phyloP scores from a whole-genome alignment of 208 protist species.

The Paratrypanosoma confusum region DNA sequence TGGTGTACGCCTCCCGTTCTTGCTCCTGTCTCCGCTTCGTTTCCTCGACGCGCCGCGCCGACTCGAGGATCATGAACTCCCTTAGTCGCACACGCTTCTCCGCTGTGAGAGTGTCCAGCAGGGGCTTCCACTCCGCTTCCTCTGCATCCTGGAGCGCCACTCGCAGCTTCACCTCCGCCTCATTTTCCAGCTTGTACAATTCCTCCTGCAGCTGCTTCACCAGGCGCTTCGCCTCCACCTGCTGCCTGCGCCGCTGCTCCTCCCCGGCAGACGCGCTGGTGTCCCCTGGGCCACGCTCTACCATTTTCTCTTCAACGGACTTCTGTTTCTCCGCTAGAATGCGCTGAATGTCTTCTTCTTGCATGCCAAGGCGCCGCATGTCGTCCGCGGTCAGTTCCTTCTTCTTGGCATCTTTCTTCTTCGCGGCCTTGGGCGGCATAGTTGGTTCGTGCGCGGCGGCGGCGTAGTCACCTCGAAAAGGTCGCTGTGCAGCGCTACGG shows the following conservation, averaged over 20 bases:
- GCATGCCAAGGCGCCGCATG: slow-evolving; percentile 71
- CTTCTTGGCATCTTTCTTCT: slow-evolving; percentile 39
- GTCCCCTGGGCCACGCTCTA: slow-evolving; percentile 24
- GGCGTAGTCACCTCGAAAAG: no score
- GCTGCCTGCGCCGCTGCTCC: slow-evolving; percentile 10
- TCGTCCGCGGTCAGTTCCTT: slow-evolving; percentile 58
- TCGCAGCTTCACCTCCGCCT: slow-evolving; percentile 13
- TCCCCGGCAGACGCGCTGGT: no score
- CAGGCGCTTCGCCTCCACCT: background rate
- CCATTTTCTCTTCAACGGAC: slow-evolving; percentile 42
- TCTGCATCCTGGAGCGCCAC: slow-evolving; percentile 23
- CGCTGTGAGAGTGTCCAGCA: slow-evolving; percentile 13
- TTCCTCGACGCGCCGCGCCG: slow-evolving; percentile 23
- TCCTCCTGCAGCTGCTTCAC: slow-evolving; percentile 4
- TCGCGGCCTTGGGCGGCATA: slow-evolving; percentile 54
- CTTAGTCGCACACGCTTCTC: slow-evolving; percentile 19
- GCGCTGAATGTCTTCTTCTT: slow-evolving; percentile 50
- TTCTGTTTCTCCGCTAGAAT: slow-evolving; percentile 56
- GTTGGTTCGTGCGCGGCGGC: no score
- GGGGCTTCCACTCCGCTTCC: slow-evolving; percentile 16
- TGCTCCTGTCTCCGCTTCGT: slow-evolving; percentile 25
- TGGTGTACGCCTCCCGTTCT: slow-evolving; percentile 34
- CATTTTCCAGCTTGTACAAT: slow-evolving; percentile 9
- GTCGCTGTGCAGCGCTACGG: no score
- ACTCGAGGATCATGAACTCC: slow-evolving; percentile 13